A percentile compares a stretch with the other conserved stretches of the same genome.
These are phyloP conservation scores for Aureobasidium musti DNA, from an alignment of 2,329 filamentous ascomycete genomes.

Conservation along the genomic window DNA sequence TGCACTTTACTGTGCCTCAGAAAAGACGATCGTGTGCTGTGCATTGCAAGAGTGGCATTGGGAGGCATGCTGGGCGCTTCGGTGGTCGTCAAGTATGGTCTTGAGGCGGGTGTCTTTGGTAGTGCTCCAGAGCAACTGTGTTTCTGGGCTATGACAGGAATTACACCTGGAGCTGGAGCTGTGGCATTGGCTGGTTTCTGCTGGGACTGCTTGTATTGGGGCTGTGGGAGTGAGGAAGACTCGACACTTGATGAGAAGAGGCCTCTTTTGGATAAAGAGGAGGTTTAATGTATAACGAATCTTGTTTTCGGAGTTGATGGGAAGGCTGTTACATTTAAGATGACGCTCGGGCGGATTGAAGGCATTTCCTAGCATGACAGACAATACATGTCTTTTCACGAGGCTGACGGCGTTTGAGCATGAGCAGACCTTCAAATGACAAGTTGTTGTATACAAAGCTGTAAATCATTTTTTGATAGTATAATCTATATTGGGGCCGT, in stretches of 20 bases:
- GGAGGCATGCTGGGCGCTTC: slow-evolving; percentile 11
- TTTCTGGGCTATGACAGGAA: slow-evolving; percentile 10
- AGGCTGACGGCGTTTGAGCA: too few species aligned
- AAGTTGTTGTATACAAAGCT: not conserved
- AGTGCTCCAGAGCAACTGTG: not conserved
- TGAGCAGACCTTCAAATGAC: not conserved
- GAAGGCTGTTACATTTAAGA: not conserved
- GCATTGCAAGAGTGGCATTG: slow-evolving; percentile 12
- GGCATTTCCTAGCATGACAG: too few species aligned
- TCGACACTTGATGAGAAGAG: slow-evolving; percentile 3
- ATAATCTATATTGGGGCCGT: not conserved
- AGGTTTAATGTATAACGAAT: slow-evolving; percentile 2
- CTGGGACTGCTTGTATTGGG: slow-evolving; percentile 9
- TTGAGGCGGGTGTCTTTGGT: not conserved
- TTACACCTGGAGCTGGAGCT: slow-evolving; percentile 19
- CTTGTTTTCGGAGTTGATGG: not conserved
- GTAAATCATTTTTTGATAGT: not conserved
- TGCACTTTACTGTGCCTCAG: not conserved
- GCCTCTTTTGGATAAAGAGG: slow-evolving; percentile 2
- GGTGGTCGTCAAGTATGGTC: not conserved
- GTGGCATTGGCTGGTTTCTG: slow-evolving; percentile 4
- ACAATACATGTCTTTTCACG: not conserved
- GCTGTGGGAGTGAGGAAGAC: not conserved
- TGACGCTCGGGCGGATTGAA: not conserved
- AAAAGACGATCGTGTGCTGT: not conserved